These are phyloP conservation scores for Hanseniaspora lachancei DNA, from an alignment of 805 yeast genomes.

Conservation along the genomic window DNA sequence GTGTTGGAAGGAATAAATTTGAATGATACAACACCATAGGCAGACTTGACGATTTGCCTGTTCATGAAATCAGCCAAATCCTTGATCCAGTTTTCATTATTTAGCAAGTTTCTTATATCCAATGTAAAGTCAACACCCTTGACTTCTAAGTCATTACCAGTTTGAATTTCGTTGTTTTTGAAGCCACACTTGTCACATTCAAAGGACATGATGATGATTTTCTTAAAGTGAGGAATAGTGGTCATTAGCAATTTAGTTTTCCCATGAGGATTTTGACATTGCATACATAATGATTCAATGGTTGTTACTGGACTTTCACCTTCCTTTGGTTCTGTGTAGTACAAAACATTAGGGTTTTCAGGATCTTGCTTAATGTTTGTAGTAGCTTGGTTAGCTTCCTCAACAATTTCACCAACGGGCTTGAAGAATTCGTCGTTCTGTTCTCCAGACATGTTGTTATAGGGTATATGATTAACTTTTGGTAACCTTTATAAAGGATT, in stretches of 20 bases:
- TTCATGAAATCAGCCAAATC: conserved; percentile 32
- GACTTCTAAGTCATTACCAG: conserved; percentile 86
- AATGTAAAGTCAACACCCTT: conserved; percentile 48
- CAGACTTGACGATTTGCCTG: conserved; percentile 86
- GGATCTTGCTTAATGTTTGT: conserved; percentile 18
- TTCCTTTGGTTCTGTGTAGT: conserved; percentile 52
- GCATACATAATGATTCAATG: conserved; percentile 89
- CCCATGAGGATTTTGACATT: conserved; percentile 70
- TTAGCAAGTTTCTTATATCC: conserved; percentile 39
- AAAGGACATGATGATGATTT: conserved; percentile 85
- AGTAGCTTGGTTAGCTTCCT: conserved; percentile 23
- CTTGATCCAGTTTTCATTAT: conserved; percentile 29
- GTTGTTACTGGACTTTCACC: conserved; percentile 88
- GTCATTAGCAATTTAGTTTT: conserved; percentile 73
- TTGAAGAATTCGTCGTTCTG: conserved; percentile 36
- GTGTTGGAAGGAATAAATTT: conserved; percentile 67
- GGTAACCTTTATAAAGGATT: too few relatives aligned
- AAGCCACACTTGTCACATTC: conserved; percentile 91
- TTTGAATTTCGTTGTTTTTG: conserved; percentile 83
- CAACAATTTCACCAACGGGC: conserved; percentile 50
- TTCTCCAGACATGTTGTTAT: conserved; percentile 9
- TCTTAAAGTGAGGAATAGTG: conserved; percentile 80
- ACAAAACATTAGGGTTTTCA: conserved; percentile 52
- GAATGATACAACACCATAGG: conserved; percentile 51
- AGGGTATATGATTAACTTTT: too few relatives aligned